Conservation (phyloP, 2,329 filamentous ascomycete genomes). For the Bimuria novae-zelandiae region DNA sequence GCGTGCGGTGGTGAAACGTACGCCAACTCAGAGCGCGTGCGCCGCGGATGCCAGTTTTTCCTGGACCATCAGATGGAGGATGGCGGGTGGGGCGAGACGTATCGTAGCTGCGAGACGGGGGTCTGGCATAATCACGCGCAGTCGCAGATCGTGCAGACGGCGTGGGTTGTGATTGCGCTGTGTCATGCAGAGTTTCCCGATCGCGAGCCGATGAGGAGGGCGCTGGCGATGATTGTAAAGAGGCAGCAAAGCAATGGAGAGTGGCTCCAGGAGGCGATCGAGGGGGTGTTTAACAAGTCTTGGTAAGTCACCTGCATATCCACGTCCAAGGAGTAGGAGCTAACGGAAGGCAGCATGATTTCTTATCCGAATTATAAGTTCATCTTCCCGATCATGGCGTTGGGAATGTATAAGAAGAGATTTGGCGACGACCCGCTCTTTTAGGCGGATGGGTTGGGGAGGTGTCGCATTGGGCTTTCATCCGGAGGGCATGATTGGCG, state of each 20-base stretch:
- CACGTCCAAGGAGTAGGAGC: neutral
- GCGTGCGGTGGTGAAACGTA: conserved; percentile 82
- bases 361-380: conserved; percentile 99
- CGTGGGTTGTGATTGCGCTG: conserved; percentile 83
- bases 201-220: conserved; percentile 70
- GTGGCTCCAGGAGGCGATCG: conserved; percentile 94
- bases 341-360: conserved; percentile 71
- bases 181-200: conserved; percentile 84
- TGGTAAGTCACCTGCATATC: conserved; percentile 61
- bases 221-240: conserved; percentile 79
- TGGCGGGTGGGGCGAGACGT: conserved; percentile 96
- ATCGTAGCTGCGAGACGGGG: conserved; percentile 79
- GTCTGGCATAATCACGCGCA: conserved; percentile 76
- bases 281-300: conserved; percentile 98
- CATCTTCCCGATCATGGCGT: conserved; percentile 88
- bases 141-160: conserved; percentile 91
- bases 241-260: conserved; percentile 88
- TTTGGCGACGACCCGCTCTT: conserved; percentile 36
- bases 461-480: neutral
- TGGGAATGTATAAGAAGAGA: conserved; percentile 77
- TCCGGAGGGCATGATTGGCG: too few relatives aligned
- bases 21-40: conserved; percentile 70
- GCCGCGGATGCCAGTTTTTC: conserved; percentile 82
- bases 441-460: neutral
- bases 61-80: conserved; percentile 82